Conservation (phyloP, 2,329 filamentous ascomycete species). For the Sphaerostilbella broomeana region DNA sequence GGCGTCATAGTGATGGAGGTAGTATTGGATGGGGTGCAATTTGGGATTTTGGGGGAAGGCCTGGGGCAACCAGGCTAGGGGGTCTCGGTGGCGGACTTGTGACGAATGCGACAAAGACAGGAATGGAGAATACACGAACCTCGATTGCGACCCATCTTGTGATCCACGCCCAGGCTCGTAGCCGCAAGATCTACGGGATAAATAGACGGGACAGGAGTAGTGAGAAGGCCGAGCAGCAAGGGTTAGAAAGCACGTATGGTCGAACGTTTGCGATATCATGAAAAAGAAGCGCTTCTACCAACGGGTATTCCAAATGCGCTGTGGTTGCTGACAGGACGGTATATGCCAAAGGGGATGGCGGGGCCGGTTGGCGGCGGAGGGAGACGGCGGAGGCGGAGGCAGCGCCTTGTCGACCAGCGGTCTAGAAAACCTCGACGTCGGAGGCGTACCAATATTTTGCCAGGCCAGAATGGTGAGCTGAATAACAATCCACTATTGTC, state of each 20-base stretch:
- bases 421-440: too few relatives aligned
- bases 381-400: not conserved
- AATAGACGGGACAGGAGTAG: not conserved
- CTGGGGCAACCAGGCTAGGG: not conserved
- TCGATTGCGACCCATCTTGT: constrained; percentile 48
- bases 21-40: too few relatives aligned
- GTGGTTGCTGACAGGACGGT: too few relatives aligned
- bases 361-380: constrained; percentile 7
- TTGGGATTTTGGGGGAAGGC: not conserved
- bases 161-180: constrained; percentile 7
- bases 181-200: constrained; percentile 5
- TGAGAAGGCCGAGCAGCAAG: not conserved
- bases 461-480: not conserved
- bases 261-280: constrained; percentile 6
- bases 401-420: too few relatives aligned
- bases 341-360: constrained; percentile 5
- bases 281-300: not conserved
- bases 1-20: too few relatives aligned
- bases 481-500: too few relatives aligned
- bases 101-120: constrained; percentile 12
- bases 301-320: not conserved
- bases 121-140: constrained; percentile 38
- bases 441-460: too few relatives aligned
- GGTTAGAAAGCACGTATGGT: not conserved
- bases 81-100: constrained; percentile 1